These are phyloP conservation scores for Aspergillus bombycis DNA, from an alignment of 2,329 filamentous ascomycete genomes.

Conservation along the genomic window DNA sequence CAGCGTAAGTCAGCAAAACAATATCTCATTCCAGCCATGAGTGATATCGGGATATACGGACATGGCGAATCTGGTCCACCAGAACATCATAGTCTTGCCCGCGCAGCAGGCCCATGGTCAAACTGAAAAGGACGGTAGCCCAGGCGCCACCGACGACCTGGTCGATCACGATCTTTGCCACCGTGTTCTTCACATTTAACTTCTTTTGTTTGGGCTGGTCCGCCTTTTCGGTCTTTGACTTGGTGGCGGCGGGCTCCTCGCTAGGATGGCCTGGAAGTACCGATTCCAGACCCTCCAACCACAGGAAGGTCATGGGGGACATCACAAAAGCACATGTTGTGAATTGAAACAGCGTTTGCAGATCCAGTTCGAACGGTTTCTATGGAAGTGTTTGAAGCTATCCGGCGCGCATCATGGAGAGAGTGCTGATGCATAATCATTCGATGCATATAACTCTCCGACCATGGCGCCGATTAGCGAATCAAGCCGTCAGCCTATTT, in stretches of 20 bases:
- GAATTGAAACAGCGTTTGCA: slow-evolving; percentile 57
- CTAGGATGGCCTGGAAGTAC: slow-evolving; percentile 51
- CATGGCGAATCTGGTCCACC: slow-evolving; percentile 36
- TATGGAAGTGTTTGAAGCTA: slow-evolving; percentile 19
- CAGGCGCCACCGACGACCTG: slow-evolving; percentile 60
- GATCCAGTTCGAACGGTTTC: slow-evolving; percentile 52
- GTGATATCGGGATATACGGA: slow-evolving; percentile 21
- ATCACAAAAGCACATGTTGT: slow-evolving; percentile 57
- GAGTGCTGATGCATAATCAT: neutral
- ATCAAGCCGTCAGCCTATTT: neutral
- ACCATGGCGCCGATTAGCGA: slow-evolving; percentile 1
- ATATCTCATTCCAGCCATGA: neutral
- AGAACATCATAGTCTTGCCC: slow-evolving; percentile 39
- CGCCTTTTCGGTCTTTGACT: slow-evolving; percentile 18
- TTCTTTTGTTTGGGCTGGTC: slow-evolving; percentile 20
- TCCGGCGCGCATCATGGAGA: neutral
- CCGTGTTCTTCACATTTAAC: slow-evolving; percentile 36
- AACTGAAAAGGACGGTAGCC: slow-evolving; percentile 61
- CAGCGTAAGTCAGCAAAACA: slow-evolving; percentile 7
- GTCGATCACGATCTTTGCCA: slow-evolving; percentile 62
- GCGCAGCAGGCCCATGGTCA: slow-evolving; percentile 55
- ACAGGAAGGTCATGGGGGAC: slow-evolving; percentile 61
- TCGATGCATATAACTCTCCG: neutral
- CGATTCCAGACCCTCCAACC: slow-evolving; percentile 60
- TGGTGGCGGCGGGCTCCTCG: slow-evolving; percentile 8